Conservation (phyloP, 208 protist species). For the Leishmania turanica region DNA sequence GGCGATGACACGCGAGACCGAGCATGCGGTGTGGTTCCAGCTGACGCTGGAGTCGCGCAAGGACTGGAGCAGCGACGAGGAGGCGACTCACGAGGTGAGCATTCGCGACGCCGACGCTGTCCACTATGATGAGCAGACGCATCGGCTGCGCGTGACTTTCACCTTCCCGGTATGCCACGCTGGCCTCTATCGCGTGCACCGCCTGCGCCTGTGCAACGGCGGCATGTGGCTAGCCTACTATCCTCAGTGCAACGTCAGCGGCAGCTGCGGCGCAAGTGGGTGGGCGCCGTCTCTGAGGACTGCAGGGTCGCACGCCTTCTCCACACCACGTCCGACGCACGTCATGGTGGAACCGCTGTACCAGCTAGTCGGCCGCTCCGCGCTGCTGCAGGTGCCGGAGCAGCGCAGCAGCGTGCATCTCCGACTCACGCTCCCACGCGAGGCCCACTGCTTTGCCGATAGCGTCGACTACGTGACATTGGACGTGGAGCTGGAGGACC, state of each 20-base stretch:
- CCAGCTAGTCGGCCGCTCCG: slow-evolving; percentile 8
- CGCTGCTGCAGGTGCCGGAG: slow-evolving; percentile 51
- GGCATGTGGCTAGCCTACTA: slow-evolving; percentile 41
- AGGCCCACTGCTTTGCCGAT: slow-evolving; percentile 78
- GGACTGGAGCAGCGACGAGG: slow-evolving; percentile 57
- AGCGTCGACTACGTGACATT: slow-evolving; percentile 54
- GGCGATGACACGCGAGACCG: neutral
- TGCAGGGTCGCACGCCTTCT: neutral
- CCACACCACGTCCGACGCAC: neutral
- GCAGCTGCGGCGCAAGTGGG: neutral
- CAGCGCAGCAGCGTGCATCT: slow-evolving; percentile 57
- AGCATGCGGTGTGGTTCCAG: slow-evolving; percentile 17
- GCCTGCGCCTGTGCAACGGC: slow-evolving; percentile 47
- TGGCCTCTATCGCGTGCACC: slow-evolving; percentile 61
- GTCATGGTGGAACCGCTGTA: slow-evolving; percentile 11
- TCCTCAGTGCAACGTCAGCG: slow-evolving; percentile 15
- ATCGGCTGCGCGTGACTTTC: slow-evolving; percentile 40
- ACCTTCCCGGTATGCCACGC: slow-evolving; percentile 62
- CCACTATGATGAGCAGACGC: slow-evolving; percentile 37
- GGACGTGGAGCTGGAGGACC: slow-evolving; percentile 53
- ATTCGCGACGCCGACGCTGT: slow-evolving; percentile 24
- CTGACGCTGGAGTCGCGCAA: slow-evolving; percentile 74
- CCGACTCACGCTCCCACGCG: slow-evolving; percentile 34
- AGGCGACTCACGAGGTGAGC: slow-evolving; percentile 65
- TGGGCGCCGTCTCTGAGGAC: neutral